phyloP scores from a whole-genome alignment of 495 filamentous ascomycete genomes.

The Hypoxylon crocopeplum region DNA sequence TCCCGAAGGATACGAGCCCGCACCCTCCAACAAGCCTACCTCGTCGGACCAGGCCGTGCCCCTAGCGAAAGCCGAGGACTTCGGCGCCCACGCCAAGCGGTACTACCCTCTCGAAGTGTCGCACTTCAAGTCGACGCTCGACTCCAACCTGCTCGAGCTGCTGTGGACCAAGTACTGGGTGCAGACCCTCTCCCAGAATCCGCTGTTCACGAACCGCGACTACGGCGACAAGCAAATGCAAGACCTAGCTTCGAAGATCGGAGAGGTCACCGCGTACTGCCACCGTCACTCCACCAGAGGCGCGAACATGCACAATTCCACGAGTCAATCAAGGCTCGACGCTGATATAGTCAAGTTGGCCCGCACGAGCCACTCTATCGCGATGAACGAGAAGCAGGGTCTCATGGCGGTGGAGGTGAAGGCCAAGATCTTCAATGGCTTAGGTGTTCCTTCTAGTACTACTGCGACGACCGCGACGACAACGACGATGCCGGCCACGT shows the following conservation, averaged over 20 bases:
- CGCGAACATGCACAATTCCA: constrained; percentile 11
- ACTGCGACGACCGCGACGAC: too few species aligned
- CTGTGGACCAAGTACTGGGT: constrained; percentile 99
- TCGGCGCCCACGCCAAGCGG: constrained; percentile 85
- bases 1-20: constrained; percentile 71
- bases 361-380: constrained; percentile 78
- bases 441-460: too few species aligned
- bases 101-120: constrained; percentile 93
- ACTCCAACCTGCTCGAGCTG: constrained; percentile 80
- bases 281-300: constrained; percentile 42
- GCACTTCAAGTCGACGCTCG: constrained; percentile 91
- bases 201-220: constrained; percentile 90
- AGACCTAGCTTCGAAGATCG: constrained; percentile 82
- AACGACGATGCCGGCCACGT: not conserved
- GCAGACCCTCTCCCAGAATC: constrained; percentile 92
- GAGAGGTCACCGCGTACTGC: constrained; percentile 62
- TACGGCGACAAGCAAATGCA: constrained; percentile 91
- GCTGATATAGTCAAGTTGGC: constrained; percentile 80
- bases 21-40: constrained; percentile 37
- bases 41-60: constrained; percentile 76
- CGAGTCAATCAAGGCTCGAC: constrained; percentile 46
- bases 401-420: constrained; percentile 84
- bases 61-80: constrained; percentile 90
- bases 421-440: constrained; percentile 78
- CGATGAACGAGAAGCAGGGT: constrained; percentile 85